A percentile compares a stretch with the other conserved stretches of the same genome.
phyloP scores from a whole-genome alignment of 2,329 filamentous ascomycete species.

The Thielaviopsis populi region DNA sequence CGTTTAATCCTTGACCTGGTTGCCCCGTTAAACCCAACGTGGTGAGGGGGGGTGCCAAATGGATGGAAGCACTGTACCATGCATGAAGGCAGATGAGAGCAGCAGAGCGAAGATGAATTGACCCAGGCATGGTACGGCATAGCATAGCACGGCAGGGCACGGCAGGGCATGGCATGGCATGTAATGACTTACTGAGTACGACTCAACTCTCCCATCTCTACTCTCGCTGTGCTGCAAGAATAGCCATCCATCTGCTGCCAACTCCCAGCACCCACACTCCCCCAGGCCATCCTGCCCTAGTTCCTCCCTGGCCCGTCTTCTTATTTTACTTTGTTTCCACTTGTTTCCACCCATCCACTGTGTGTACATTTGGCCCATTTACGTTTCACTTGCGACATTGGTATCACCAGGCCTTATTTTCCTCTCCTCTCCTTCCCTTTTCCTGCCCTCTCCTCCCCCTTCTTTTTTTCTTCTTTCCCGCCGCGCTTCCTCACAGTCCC shows the following conservation, averaged over 20 bases:
- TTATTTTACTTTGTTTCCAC: slow-evolving; percentile 4
- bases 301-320: not conserved
- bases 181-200: not conserved
- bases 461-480: slow-evolving; percentile 10
- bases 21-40: not conserved
- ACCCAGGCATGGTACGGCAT: too few relatives aligned
- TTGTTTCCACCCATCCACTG: slow-evolving; percentile 2
- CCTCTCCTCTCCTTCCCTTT: not conserved
- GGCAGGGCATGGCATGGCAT: not conserved
- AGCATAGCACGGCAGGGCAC: too few relatives aligned
- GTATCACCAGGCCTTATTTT: slow-evolving; percentile 14
- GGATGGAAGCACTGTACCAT: not conserved
- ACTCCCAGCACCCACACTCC: not conserved
- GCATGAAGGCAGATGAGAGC: not conserved
- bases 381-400: not conserved
- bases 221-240: not conserved
- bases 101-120: not conserved
- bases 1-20: not conserved
- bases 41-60: not conserved
- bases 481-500: slow-evolving; percentile 5
- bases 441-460: not conserved
- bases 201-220: too few relatives aligned
- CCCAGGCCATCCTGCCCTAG: not conserved
- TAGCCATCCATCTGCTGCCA: too few relatives aligned
- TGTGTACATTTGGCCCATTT: not conserved